phyloP scores from a whole-genome alignment of 2,329 filamentous ascomycete genomes.

The Ophiocordyceps camponoti-leonardi region DNA sequence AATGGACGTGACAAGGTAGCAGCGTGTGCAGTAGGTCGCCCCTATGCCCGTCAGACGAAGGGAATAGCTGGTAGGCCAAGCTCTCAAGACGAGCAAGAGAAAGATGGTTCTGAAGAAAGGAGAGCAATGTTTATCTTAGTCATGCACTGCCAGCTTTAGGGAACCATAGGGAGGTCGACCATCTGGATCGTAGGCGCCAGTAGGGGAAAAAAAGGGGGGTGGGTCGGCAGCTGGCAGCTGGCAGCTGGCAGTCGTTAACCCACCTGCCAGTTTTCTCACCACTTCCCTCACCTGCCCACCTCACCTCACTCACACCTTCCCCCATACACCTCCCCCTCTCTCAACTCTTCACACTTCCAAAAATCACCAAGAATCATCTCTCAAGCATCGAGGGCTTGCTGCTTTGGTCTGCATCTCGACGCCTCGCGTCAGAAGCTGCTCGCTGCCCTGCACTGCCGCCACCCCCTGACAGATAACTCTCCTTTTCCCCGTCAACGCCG shows the following conservation, averaged over 20 bases:
- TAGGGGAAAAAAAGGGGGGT: background rate
- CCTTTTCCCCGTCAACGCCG: background rate
- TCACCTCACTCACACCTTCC: background rate
- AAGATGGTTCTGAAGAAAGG: too few species aligned
- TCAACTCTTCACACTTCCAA: background rate
- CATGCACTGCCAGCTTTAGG: too few species aligned
- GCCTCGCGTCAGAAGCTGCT: background rate
- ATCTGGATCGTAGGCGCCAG: too few species aligned
- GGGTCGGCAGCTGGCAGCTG: background rate
- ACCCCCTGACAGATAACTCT: background rate
- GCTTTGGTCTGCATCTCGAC: background rate
- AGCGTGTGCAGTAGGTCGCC: too few species aligned
- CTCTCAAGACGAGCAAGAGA: too few species aligned
- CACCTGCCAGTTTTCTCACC: background rate
- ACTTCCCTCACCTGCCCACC: background rate
- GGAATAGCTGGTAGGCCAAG: too few species aligned
- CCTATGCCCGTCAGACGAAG: too few species aligned
- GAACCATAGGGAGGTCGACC: too few species aligned
- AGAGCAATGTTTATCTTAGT: too few species aligned
- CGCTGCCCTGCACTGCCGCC: background rate
- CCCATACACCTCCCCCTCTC: background rate
- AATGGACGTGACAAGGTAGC: too few species aligned
- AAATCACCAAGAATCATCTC: background rate
- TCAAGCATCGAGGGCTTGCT: background rate
- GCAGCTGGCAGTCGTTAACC: background rate